phyloP scores from a whole-genome alignment of 768 basidiomycete species.

The Suillus plorans region DNA sequence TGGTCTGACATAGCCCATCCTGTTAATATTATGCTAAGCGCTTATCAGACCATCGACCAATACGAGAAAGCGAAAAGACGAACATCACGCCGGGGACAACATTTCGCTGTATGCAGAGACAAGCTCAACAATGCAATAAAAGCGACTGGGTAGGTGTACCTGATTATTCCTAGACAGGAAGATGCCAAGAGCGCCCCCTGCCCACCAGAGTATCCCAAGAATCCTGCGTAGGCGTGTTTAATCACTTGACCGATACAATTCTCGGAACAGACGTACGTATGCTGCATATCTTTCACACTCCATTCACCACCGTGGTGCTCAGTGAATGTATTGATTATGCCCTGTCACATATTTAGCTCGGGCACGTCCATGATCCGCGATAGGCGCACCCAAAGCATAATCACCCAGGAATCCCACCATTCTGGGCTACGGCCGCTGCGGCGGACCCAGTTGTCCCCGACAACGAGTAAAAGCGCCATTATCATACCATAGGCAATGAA shows the following conservation, averaged over 20 bases:
- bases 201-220: slow-evolving; percentile 68
- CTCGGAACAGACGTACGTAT: slow-evolving; percentile 60
- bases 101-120: slow-evolving; percentile 48
- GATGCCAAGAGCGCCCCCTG: slow-evolving; percentile 87
- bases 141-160: slow-evolving; percentile 35
- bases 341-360: slow-evolving; percentile 10
- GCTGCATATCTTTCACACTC: slow-evolving; percentile 94
- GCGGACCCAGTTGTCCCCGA: slow-evolving; percentile 77
- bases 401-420: slow-evolving; percentile 80
- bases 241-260: slow-evolving; percentile 5
- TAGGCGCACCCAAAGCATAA: slow-evolving; percentile 50
- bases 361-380: neutral
- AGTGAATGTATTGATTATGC: slow-evolving; percentile 85
- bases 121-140: slow-evolving; percentile 4
- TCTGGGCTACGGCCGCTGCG: slow-evolving; percentile 75
- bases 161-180: slow-evolving; percentile 78
- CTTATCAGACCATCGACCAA: neutral
- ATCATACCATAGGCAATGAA: slow-evolving; percentile 88
- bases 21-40: slow-evolving; percentile 74
- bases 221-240: slow-evolving; percentile 40
- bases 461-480: slow-evolving; percentile 73
- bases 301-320: slow-evolving; percentile 81
- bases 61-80: slow-evolving; percentile 20
- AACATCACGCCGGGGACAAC: slow-evolving; percentile 84
- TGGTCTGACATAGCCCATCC: slow-evolving; percentile 96